Base-by-base conservation (phyloP, 306 rosid genomes). In the Glycine soja region DNA sequence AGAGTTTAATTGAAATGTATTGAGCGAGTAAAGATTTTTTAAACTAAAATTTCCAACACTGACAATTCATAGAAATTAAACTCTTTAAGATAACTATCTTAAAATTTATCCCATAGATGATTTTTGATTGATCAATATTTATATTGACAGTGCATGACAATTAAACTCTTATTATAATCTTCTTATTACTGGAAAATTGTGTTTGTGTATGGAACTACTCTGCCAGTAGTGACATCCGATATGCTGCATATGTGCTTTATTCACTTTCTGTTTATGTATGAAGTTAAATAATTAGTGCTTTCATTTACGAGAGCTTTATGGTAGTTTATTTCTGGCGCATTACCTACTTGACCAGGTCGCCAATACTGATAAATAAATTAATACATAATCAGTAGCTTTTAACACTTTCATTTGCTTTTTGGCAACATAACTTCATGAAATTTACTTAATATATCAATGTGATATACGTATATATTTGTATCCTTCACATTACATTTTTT, bases 291-390 rank as follows among this genome's bases (percentile, higher is more conserved):
- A 45, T 69, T 47, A 10, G 74, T 38, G 71, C 54, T 70, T 63
- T 66, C 18, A 56, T 73, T 67, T 12, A 48, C 40, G 77, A 38
- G 34, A 43, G 34, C 50, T 86, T 75, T 74, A 40, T 56, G 30
- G 11, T 9, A 9, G 43, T 64, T 82, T 77, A 51, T 69, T 56
- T 38, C 15, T 10, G n/a, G 74, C n/a, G 38, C 47, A 15, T 32
- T 66, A 47, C 54, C 54, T 77, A 51, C 30, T 57, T 69, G n/a
- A 45, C 30, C 7, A 14, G 30, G 43, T 65, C 12, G 46, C 48
- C 11, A 10, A 10, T 47, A 15, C 72, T 30, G 52, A 71, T 47
- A 63, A 48, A 63, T 57, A 40, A 70, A 52, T 59, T 70, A 69
- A 24, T 54, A 53, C 30, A 46, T 47, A 70, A 32, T 45, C 3